Evolutionary conservation across 345 rosid species (phyloP), one percentile per base, ranked within the genome.

Genomic region (Brassica juncea): DNA sequence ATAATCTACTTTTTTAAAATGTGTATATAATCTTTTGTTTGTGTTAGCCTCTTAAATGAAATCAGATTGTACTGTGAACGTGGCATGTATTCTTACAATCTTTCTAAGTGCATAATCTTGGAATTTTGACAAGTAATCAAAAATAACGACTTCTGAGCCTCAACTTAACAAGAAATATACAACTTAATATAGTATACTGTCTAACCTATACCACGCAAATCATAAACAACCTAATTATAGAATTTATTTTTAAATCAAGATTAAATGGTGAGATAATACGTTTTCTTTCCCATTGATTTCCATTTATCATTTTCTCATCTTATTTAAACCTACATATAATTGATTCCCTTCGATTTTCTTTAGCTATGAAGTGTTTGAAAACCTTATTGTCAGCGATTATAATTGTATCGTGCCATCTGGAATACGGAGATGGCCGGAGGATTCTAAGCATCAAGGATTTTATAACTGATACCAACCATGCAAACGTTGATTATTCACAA

Each of bases 391-490:
- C 21, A 8, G 4, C 65, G 64, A 54, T 74, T 32, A 31, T 52
- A 4, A 6, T 64, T 52, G 52, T 32, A 47, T 28, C 15, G 4
- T 63, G 19, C 39, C 11, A 30, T 63, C 12, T 64, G 49, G 34
- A 64, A 64, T 30, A 19, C 52, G 70, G 68, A 74, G 21, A 61
- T 11, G 47, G 70, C 14, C 32, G 63, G 23, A 74, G 12, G 70
- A 52, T n/a, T 49, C 34, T 74, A 19, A 47, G 62, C 25, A 65
- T 74, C 5, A 74, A 49, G 0, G 77, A 74, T 32, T 74, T 74
- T 54, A 23, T 65, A 19, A 6, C 8, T 2, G 15, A 64, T 60
- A 2, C 42, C 28, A 61, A 44, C 10, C 9, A 52, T 19, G 19
- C 15, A 0, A 52, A 21, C 21, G 25, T 32, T 65, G 71, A 74